Evolutionary conservation across 2,329 filamentous ascomycete genomes (phyloP).

Genomic region (Macroventuria anomochaeta): DNA sequence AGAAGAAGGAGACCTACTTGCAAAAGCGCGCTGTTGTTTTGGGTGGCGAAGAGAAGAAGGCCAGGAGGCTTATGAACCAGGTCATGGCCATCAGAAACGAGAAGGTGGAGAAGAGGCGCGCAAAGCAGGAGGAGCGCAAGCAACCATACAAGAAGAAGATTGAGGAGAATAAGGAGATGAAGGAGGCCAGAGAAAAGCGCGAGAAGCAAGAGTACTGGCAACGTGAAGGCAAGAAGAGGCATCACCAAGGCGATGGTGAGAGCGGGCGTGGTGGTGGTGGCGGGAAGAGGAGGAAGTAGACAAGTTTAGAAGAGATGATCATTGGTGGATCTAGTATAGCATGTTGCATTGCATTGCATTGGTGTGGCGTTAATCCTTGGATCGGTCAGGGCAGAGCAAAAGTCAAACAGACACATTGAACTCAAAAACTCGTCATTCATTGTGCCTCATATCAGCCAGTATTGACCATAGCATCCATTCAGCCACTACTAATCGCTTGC

Average conservation of each 20-base stretch:
- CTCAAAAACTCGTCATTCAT: no score
- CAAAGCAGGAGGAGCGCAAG: constrained; percentile 87
- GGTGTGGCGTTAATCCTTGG: constrained; percentile 3
- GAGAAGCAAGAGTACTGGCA: constrained; percentile 94
- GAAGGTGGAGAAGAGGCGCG: constrained; percentile 80
- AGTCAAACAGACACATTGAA: no score
- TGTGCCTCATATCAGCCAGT: no score
- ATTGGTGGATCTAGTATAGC: neutral
- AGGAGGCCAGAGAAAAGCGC: constrained; percentile 82
- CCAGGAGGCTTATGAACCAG: constrained; percentile 89
- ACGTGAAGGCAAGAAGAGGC: constrained; percentile 83
- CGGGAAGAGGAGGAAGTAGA: constrained; percentile 42
- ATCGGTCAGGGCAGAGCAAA: no score
- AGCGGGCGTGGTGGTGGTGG: constrained; percentile 51
- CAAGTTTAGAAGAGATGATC: no score
- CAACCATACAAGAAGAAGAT: constrained; percentile 83
- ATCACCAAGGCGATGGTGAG: constrained; percentile 60
- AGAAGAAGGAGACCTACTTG: constrained; percentile 84
- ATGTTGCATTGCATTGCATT: constrained; percentile 6
- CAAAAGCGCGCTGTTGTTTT: constrained; percentile 95
- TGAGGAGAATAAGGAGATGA: constrained; percentile 82
- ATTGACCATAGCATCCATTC: no score
- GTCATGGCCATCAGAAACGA: constrained; percentile 89
- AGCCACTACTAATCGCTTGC: no score
- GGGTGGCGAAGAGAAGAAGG: constrained; percentile 83